Conservation (phyloP, 768 basidiomycete genomes). For the Lyophyllum atratum region DNA sequence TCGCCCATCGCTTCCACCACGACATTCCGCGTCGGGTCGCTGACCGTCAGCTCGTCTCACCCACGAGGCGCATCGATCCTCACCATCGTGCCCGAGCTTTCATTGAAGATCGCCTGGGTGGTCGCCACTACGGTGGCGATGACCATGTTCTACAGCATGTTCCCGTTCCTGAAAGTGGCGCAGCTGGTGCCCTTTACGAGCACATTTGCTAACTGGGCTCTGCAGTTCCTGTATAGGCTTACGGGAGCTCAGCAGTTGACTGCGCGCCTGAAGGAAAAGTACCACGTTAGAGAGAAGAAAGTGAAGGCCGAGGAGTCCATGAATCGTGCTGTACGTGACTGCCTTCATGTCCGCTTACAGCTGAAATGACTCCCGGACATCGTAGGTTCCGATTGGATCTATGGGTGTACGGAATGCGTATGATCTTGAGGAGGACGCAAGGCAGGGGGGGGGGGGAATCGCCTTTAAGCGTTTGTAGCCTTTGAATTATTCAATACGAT, state of each 20-base stretch:
- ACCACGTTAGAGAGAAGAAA: neutral
- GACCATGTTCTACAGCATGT: neutral
- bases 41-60: neutral
- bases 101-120: neutral
- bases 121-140: too few species aligned
- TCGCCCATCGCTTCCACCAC: neutral
- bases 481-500: too few species aligned
- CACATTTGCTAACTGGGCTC: neutral
- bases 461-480: neutral
- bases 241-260: neutral
- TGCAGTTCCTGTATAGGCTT: neutral
- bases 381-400: neutral
- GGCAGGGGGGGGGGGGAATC: neutral
- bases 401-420: neutral
- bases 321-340: neutral
- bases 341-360: neutral
- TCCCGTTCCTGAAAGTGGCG: neutral
- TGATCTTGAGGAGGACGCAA: neutral
- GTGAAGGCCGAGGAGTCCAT: neutral
- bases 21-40: neutral
- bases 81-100: neutral
- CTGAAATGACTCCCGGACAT: neutral
- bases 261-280: neutral
- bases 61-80: neutral
- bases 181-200: neutral